phyloP scores from a whole-genome alignment of 306 rosid species.

The Acacia melanoxylon region DNA sequence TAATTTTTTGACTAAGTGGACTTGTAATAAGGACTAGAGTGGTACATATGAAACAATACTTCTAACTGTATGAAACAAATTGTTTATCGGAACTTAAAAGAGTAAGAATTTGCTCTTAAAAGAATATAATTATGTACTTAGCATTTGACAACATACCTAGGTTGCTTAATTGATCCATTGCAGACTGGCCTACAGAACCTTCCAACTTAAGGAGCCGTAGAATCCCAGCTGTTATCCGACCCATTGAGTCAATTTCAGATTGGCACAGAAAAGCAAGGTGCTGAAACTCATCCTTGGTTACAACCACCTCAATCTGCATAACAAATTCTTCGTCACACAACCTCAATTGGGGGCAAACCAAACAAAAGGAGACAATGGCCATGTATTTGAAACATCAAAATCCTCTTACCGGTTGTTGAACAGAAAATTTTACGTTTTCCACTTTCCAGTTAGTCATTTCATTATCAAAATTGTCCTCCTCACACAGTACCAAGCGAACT shows the following conservation, averaged over 20 bases:
- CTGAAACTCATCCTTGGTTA: constrained; percentile 85
- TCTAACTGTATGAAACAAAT: constrained; percentile 4
- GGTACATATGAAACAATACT: not conserved
- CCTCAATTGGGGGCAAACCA: not conserved
- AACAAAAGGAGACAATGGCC: not conserved
- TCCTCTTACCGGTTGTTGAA: constrained; percentile 82
- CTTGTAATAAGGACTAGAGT: too few relatives aligned
- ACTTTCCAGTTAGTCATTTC: constrained; percentile 69
- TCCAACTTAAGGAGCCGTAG: constrained; percentile 80
- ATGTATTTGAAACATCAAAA: too few relatives aligned
- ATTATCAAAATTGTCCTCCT: constrained; percentile 54
- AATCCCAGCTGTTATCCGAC: constrained; percentile 85
- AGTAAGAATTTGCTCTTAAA: constrained; percentile 5
- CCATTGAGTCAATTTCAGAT: constrained; percentile 93
- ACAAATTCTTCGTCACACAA: constrained; percentile 33
- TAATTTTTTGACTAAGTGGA: too few relatives aligned
- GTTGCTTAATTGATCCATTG: constrained; percentile 77
- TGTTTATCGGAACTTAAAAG: constrained; percentile 7
- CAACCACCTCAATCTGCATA: constrained; percentile 71
- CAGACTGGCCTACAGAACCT: constrained; percentile 80
- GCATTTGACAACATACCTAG: constrained; percentile 56
- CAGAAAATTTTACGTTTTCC: constrained; percentile 76
- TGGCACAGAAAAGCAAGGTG: constrained; percentile 73
- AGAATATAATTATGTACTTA: not conserved
- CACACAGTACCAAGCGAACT: constrained; percentile 50